Base-by-base conservation (phyloP, 1,284 basidiomycete genomes). In the Anthracocystis walkeri region DNA sequence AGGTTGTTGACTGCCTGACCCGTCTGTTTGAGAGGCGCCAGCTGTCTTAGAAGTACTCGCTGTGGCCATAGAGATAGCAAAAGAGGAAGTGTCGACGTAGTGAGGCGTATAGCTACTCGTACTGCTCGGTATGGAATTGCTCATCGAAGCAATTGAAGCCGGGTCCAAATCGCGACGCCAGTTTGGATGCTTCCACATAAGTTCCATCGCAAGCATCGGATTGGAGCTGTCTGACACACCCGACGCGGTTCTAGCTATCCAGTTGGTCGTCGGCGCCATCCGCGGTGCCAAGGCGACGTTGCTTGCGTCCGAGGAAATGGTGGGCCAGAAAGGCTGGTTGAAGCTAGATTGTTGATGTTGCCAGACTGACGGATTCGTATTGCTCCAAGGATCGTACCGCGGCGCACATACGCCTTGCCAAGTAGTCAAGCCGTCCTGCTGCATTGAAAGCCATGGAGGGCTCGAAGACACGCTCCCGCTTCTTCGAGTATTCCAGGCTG, bases 101-200 rank as follows among this genome's bases (percentile, higher is more conserved):
- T 54, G 51, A 27, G 59, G 42, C n/a, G 52, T 29, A 16, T 40
- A 18, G 31, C 20, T 35, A 23, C 41, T 25, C 4, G 14, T 23
- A 7, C 33, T 31, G 45, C 25, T 45, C 16, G 46, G 7, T n/a
- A n/a, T 1, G 4, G 21, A n/a, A 27, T 20, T 8, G 20, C 3
- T 21, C 16, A 38, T 11, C 0, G 63, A 46, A 5, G 29, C 16
- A 3, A 54, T 10, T 21, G 54, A 7, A 3, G 53, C 33, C 2
- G 35, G 7, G 21, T 25, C 16, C n/a, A 40, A 18, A 21, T 57
- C 62, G 10, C 58, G 62, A 6, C 51, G 50, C 67, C 67, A 65
- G 23, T 70, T 70, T 0, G 58, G 54, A 58, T 70, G 67, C 67
- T 51, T 70, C 29, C 60, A 20, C 42, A 51, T 60, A 23, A 58